phyloP scores from a whole-genome alignment of 805 yeast genomes.

The Ogataea populi-albae region DNA sequence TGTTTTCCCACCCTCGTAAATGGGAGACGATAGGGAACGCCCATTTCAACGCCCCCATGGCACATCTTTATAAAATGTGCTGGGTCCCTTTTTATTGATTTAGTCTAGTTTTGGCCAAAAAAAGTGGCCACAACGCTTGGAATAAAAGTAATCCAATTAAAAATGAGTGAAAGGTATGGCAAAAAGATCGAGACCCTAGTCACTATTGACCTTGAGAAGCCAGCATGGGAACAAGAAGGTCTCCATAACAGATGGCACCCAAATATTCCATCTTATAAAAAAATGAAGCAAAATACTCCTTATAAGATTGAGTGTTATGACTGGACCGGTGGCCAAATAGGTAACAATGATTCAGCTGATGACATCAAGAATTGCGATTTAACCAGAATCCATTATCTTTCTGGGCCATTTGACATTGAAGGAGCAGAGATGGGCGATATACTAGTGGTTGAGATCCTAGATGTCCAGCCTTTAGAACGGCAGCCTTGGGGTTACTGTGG shows the following conservation, averaged over 20 bases:
- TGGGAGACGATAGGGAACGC: no score
- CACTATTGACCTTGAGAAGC: slow-evolving; percentile 40
- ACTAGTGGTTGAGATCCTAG: slow-evolving; percentile 48
- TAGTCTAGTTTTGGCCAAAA: no score
- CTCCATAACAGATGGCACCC: slow-evolving; percentile 56
- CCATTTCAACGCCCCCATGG: no score
- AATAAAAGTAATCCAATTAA: no score
- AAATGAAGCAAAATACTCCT: slow-evolving; percentile 41
- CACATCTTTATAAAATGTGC: no score
- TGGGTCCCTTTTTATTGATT: no score
- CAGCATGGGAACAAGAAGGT: slow-evolving; percentile 46
- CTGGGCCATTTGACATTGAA: slow-evolving; percentile 47
- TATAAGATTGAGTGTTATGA: slow-evolving; percentile 50
- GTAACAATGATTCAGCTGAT: slow-evolving; percentile 46
- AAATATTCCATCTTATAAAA: slow-evolving; percentile 41
- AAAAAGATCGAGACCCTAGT: slow-evolving; percentile 37
- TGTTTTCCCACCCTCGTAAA: no score
- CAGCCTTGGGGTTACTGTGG: slow-evolving; percentile 57
- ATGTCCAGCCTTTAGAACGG: slow-evolving; percentile 49
- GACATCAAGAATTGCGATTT: slow-evolving; percentile 45
- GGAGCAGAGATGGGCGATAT: slow-evolving; percentile 48
- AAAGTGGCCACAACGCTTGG: no score
- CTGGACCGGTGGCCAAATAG: slow-evolving; percentile 54
- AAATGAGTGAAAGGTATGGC: slow-evolving; percentile 15
- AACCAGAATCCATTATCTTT: slow-evolving; percentile 44